Evolutionary conservation across 2,329 filamentous ascomycete genomes (phyloP).

Genomic region (Colletotrichum cereale): DNA sequence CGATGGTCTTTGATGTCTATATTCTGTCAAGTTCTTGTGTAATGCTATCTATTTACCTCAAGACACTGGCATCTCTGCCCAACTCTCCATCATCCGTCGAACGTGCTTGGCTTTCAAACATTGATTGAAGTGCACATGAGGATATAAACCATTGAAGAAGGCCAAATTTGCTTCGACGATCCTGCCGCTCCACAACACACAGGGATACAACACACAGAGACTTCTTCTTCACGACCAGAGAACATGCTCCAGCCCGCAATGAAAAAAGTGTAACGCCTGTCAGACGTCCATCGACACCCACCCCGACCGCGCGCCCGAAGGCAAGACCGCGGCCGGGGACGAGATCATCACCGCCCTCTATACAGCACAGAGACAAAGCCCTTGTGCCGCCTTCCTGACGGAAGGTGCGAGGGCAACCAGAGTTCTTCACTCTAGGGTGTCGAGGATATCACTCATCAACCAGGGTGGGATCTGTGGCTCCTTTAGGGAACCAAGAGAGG

Average conservation of each 20-base stretch:
- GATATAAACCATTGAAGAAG: no score
- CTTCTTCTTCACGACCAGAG: slow-evolving; percentile 66
- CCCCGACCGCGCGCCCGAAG: slow-evolving; percentile 82
- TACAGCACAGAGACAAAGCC: slow-evolving; percentile 64
- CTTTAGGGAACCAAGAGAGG: slow-evolving; percentile 90
- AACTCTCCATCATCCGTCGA: neutral
- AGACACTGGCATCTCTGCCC: neutral
- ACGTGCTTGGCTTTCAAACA: neutral
- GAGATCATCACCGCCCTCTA: slow-evolving; percentile 97
- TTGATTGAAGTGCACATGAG: neutral
- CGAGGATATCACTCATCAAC: slow-evolving; percentile 94
- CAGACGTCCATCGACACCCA: slow-evolving; percentile 92
- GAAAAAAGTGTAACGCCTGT: slow-evolving; percentile 74
- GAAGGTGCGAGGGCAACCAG: slow-evolving; percentile 69
- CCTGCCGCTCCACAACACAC: neutral
- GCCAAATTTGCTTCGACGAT: neutral
- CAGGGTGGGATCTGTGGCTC: slow-evolving; percentile 96
- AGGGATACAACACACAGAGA: no score
- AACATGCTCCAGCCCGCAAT: slow-evolving; percentile 61
- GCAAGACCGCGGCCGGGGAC: slow-evolving; percentile 78
- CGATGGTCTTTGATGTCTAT: slow-evolving; percentile 11
- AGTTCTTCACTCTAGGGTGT: slow-evolving; percentile 88
- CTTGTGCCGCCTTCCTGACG: slow-evolving; percentile 69
- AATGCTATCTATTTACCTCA: neutral
- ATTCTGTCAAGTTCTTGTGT: neutral